phyloP scores from a whole-genome alignment of 371 early-diverging fungal species.

The Paramicrosporidium saccamoebae region DNA sequence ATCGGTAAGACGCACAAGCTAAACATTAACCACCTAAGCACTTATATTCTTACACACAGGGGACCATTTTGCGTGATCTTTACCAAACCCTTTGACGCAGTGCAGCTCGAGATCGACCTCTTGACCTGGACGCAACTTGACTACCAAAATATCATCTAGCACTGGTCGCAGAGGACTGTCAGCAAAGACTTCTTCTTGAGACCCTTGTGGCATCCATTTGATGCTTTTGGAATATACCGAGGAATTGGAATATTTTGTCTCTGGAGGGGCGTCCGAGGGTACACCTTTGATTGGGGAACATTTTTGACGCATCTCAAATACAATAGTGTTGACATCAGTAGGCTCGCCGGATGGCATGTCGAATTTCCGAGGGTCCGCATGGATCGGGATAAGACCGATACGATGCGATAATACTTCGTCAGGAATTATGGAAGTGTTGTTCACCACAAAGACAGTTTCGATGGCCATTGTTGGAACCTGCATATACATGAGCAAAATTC shows the following conservation, averaged over 20 bases:
- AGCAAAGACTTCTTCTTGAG: slow-evolving; percentile 34
- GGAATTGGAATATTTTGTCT: slow-evolving; percentile 22
- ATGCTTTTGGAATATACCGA: slow-evolving; percentile 45
- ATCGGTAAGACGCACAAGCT: slow-evolving; percentile 77
- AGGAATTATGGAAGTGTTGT: slow-evolving; percentile 78
- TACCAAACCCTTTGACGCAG: slow-evolving; percentile 70
- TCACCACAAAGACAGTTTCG: slow-evolving; percentile 68
- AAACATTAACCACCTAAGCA: background rate
- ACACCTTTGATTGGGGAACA: no score
- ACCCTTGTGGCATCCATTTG: slow-evolving; percentile 58
- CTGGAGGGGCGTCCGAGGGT: slow-evolving; percentile 34
- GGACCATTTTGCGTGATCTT: slow-evolving; percentile 93
- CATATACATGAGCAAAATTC: background rate
- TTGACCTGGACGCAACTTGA: slow-evolving; percentile 83
- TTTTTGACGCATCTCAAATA: slow-evolving; percentile 40
- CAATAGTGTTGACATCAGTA: slow-evolving; percentile 74
- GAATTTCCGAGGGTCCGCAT: slow-evolving; percentile 43
- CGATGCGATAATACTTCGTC: slow-evolving; percentile 96
- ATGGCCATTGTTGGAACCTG: slow-evolving; percentile 90
- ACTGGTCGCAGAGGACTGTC: slow-evolving; percentile 28
- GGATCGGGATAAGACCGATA: slow-evolving; percentile 82
- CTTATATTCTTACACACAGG: slow-evolving; percentile 30
- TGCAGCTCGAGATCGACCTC: slow-evolving; percentile 51
- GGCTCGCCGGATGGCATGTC: slow-evolving; percentile 36
- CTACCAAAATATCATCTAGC: slow-evolving; percentile 56